Base-by-base conservation (phyloP, 805 yeast species). In the Ogataea minuta region DNA sequence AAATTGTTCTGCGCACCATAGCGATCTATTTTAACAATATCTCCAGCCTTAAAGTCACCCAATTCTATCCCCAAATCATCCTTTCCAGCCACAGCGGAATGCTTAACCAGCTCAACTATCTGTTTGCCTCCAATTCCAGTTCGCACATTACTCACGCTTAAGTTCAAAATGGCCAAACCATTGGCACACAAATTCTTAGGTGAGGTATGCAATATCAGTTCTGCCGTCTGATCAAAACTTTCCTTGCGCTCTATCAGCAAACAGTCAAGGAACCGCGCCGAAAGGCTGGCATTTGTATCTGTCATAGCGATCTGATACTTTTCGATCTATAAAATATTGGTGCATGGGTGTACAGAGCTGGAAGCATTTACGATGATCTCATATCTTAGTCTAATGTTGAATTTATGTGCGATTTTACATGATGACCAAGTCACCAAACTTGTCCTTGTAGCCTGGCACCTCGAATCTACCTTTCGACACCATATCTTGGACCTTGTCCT, bases 361-460 rank as follows among this genome's bases (percentile, higher is more conserved):
- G 3, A 16, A 3, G 17, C 14, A 13, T n/a, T 28, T 36, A 31
- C 40, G 30, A 30, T 34, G 25, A 30, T 36, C 40, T 30, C 31
- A 30, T 36, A 29, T 36, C 26, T 24, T 36, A 30, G 36, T 37
- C 36, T 37, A 31, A 28, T 31, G 23, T n/a, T 30, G 29, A 36
- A 27, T 37, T 20, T 37, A 31, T 37, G 41, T 34, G 39, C 40
- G 42, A 32, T 37, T 50, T 66, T 70, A 77, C 97, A 91, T 93
- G 67, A 89, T 88, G 60, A 91, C 88, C 71, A 91, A 79, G 67
- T 85, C 87, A 70, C 98, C 98, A 68, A 93, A 93, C 81, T 90
- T 93, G 72, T 93, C 98, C 72, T 85, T 82, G 82, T 93, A 93
- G 59, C 96, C 96, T 59, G 98, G 98, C 56, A 90, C 95, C 63